phyloP scores from a whole-genome alignment of 306 rosid species.

The Abrus pulchellus region DNA sequence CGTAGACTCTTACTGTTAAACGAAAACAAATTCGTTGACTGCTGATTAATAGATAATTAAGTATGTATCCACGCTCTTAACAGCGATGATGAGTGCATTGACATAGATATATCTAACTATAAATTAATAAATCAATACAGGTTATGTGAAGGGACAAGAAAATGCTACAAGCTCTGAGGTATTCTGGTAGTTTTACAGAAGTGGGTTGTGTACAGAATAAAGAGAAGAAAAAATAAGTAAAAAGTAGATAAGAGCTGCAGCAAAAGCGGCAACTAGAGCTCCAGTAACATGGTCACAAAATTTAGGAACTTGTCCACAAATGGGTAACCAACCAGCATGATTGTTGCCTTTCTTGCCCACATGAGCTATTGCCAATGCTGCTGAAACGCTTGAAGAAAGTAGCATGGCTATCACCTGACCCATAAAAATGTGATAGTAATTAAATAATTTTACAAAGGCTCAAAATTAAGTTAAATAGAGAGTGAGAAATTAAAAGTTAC shows the following conservation, averaged over 20 bases:
- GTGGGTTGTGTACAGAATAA: conserved; percentile 39
- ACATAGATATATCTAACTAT: background rate
- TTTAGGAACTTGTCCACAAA: conserved; percentile 70
- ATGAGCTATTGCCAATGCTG: conserved; percentile 60
- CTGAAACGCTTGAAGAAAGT: conserved; percentile 62
- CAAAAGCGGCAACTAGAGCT: conserved; percentile 50
- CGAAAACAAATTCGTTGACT: background rate
- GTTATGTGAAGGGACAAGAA: background rate
- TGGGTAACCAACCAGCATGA: conserved; percentile 69
- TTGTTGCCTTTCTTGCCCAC: conserved; percentile 72
- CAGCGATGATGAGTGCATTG: background rate
- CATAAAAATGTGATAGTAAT: background rate
- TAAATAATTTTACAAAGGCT: background rate
- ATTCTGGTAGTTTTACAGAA: conserved; percentile 7
- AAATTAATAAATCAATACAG: background rate
- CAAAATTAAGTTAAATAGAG: background rate
- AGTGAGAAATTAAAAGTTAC: background rate
- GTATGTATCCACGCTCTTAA: background rate
- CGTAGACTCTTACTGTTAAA: background rate
- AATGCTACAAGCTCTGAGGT: background rate
- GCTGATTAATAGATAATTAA: no score
- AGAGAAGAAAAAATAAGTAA: conserved; percentile 43
- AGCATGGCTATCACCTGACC: conserved; percentile 54
- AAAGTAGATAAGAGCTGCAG: conserved; percentile 53
- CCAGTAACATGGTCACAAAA: conserved; percentile 60